phyloP scores from a whole-genome alignment of 257 asterid species.

The Solanum neorickii region DNA sequence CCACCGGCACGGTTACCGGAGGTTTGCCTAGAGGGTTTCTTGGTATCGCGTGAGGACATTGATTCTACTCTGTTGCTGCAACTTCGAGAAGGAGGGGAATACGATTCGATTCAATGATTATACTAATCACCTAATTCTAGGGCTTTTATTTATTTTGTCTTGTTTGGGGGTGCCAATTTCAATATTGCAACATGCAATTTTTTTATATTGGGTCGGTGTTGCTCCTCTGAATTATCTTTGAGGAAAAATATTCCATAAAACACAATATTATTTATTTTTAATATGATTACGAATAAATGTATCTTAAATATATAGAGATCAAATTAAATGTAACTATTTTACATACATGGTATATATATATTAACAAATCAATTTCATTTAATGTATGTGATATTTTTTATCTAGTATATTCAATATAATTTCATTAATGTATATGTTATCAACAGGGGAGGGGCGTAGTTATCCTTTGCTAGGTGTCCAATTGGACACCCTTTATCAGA shows the following conservation, averaged over 20 bases:
- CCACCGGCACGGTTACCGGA: constrained; percentile 41
- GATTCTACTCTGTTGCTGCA: not conserved
- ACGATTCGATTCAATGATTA: not conserved
- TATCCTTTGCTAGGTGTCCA: too few species aligned
- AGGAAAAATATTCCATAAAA: not conserved
- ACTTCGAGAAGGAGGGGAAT: not conserved
- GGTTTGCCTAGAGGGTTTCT: constrained; percentile 53
- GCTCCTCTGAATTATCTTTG: not conserved
- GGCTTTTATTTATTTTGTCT: not conserved
- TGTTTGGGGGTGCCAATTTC: not conserved
- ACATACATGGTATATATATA: too few species aligned
- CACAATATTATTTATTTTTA: not conserved
- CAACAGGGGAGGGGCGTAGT: too few species aligned
- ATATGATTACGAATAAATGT: too few species aligned
- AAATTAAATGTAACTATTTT: too few species aligned
- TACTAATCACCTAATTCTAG: not conserved
- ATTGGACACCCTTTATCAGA: too few species aligned
- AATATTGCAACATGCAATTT: not conserved
- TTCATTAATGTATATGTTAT: too few species aligned
- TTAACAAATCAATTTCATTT: too few species aligned
- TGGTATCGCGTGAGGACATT: constrained; percentile 68
- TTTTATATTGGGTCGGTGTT: not conserved
- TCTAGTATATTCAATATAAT: not conserved
- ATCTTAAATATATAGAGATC: too few species aligned
- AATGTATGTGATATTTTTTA: too few species aligned